These are phyloP conservation scores for Puccinia horiana DNA, from an alignment of 1,284 basidiomycete species.

Conservation along the genomic window DNA sequence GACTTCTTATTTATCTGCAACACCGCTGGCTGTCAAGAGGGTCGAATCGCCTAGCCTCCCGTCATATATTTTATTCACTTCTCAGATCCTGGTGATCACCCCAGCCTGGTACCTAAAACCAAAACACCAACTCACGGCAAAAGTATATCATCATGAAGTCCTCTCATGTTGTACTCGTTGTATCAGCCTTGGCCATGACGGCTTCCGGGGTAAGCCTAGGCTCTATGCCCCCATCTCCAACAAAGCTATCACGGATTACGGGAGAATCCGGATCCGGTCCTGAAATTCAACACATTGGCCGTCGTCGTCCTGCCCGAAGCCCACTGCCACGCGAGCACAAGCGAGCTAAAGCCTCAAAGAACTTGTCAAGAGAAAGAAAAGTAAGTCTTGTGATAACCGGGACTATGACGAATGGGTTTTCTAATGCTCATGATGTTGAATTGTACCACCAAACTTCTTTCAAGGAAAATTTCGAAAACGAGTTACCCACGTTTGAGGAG, in stretches of 20 bases:
- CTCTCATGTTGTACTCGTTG: constrained; percentile 17
- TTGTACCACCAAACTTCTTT: neutral
- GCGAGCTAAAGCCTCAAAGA: constrained; percentile 2
- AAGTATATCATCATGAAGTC: constrained; percentile 7
- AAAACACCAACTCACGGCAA: neutral
- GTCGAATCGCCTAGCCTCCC: neutral
- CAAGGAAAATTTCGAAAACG: neutral
- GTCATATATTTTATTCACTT: neutral
- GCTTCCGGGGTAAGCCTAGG: constrained; percentile 23
- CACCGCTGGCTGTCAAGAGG: neutral
- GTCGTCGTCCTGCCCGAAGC: constrained; percentile 4
- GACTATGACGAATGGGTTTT: too few relatives aligned
- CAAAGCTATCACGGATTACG: neutral
- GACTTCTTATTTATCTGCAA: neutral
- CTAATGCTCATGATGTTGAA: neutral
- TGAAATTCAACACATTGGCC: neutral
- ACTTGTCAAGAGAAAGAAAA: neutral
- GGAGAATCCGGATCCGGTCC: neutral
- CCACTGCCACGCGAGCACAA: constrained; percentile 4
- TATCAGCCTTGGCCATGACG: constrained; percentile 18
- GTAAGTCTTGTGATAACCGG: neutral
- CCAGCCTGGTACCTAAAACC: neutral
- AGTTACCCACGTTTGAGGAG: neutral
- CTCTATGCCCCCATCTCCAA: neutral
- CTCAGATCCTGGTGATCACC: constrained; percentile 17